phyloP scores from a whole-genome alignment of 1,284 basidiomycete genomes.

The Ganoderma resinaceum region DNA sequence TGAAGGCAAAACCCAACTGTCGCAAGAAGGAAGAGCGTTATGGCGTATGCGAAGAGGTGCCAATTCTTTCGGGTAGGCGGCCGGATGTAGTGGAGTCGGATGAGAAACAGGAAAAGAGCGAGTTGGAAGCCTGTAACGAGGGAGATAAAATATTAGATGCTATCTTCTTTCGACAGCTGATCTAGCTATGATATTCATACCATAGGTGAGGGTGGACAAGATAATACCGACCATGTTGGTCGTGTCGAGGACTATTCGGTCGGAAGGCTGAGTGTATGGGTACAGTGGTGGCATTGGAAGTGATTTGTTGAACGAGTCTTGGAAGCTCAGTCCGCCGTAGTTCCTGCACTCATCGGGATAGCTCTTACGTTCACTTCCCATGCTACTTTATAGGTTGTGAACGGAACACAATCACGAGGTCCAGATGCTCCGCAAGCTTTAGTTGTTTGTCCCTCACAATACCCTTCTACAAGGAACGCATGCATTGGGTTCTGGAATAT shows the following conservation, averaged over 20 bases:
- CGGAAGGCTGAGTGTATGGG: background rate
- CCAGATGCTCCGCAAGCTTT: background rate
- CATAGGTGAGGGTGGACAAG: slow-evolving; percentile 37
- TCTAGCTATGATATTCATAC: slow-evolving; percentile 15
- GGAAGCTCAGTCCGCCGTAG: background rate
- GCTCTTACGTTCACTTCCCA: background rate
- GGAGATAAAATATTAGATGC: background rate
- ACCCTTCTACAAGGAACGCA: background rate
- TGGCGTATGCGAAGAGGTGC: slow-evolving; percentile 28
- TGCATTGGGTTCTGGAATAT: background rate
- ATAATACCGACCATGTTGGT: slow-evolving; percentile 28
- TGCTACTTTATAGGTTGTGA: background rate
- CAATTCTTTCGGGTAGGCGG: slow-evolving; percentile 6
- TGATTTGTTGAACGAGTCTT: background rate
- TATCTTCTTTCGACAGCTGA: too few relatives aligned
- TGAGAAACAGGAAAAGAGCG: slow-evolving; percentile 25
- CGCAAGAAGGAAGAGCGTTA: slow-evolving; percentile 32
- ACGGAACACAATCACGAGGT: background rate
- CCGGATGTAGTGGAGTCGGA: slow-evolving; percentile 13
- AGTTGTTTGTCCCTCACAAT: background rate
- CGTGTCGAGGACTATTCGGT: slow-evolving; percentile 19
- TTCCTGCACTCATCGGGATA: background rate
- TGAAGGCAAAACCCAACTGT: slow-evolving; percentile 36
- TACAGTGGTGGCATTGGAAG: background rate
- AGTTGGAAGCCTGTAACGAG: slow-evolving; percentile 34